Evolutionary conservation across 345 rosid genomes (phyloP).

Genomic region (Physaria fendleri): DNA sequence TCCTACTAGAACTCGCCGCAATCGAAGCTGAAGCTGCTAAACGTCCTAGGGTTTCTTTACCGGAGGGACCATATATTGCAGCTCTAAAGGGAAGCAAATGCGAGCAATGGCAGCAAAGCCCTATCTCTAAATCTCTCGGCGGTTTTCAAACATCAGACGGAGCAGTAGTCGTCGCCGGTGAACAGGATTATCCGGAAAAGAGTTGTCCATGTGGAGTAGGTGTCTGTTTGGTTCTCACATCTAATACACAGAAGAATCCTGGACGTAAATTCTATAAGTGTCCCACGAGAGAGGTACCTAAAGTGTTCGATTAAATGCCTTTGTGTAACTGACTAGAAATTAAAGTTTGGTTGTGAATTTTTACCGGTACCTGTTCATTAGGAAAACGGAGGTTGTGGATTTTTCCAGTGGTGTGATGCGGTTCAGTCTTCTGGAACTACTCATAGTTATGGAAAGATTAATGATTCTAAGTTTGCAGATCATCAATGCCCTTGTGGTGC

Average conservation of each 20-base stretch:
- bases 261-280: conserved; percentile 54
- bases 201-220: conserved; percentile 46
- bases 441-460: conserved; percentile 9
- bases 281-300: conserved; percentile 43
- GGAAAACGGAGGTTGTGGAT: conserved; percentile 61
- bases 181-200: conserved; percentile 33
- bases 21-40: conserved; percentile 31
- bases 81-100: conserved; percentile 49
- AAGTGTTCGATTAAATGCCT: conserved; percentile 14
- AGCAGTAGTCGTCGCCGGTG: conserved; percentile 1
- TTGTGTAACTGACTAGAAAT: too few species aligned
- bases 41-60: conserved; percentile 23
- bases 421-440: conserved; percentile 26
- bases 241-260: conserved; percentile 50
- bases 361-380: conserved; percentile 10
- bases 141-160: conserved; percentile 10
- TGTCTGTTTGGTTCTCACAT: conserved; percentile 39
- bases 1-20: conserved; percentile 23
- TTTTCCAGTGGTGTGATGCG: conserved; percentile 57
- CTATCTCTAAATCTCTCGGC: conserved; percentile 11
- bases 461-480: conserved; percentile 28
- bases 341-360: background rate
- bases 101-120: conserved; percentile 23
- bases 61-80: conserved; percentile 44
- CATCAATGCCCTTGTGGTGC: conserved; percentile 50